These are phyloP conservation scores for Globisporangium uncinulatum DNA, from an alignment of 352 stramenopile genomes.

Conservation along the genomic window DNA sequence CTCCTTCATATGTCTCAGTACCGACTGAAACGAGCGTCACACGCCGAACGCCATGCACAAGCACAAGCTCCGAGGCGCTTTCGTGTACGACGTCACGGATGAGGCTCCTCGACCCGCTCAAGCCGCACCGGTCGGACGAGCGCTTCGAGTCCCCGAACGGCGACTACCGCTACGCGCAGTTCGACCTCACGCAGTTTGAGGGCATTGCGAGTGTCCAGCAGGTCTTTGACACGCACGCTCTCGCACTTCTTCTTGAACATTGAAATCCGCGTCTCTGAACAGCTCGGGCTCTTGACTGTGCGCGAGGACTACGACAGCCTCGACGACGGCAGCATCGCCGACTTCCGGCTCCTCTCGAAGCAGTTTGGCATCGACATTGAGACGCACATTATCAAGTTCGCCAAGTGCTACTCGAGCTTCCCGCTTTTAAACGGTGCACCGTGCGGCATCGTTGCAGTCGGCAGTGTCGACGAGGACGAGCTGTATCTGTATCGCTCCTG, in stretches of 20 bases:
- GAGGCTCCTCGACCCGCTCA: conserved; percentile 11
- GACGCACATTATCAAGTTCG: conserved; percentile 31
- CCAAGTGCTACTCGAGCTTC: conserved; percentile 12
- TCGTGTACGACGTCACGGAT: background rate
- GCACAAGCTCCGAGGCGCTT: conserved; percentile 1
- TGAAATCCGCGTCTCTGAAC: conserved; percentile 37
- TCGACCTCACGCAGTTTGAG: conserved; percentile 29
- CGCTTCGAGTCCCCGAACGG: conserved; percentile 17
- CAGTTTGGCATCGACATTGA: conserved; percentile 23
- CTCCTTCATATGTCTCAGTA: conserved; percentile 37
- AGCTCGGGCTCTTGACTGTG: conserved; percentile 32
- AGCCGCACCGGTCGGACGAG: conserved; percentile 25
- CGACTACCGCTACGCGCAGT: conserved; percentile 29
- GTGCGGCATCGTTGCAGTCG: conserved; percentile 22
- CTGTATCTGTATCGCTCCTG: conserved; percentile 34
- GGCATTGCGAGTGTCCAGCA: conserved; percentile 18
- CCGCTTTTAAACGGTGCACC: background rate
- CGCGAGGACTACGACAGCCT: conserved; percentile 29
- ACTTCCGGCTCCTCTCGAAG: conserved; percentile 24
- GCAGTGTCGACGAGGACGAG: conserved; percentile 42
- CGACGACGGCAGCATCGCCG: conserved; percentile 15
- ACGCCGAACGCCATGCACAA: background rate
- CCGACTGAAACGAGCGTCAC: conserved; percentile 14
- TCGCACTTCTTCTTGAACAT: conserved; percentile 29
- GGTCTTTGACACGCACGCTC: conserved; percentile 25